Conservation (phyloP, 345 rosid genomes). For the Eucalyptus fibrosa region DNA sequence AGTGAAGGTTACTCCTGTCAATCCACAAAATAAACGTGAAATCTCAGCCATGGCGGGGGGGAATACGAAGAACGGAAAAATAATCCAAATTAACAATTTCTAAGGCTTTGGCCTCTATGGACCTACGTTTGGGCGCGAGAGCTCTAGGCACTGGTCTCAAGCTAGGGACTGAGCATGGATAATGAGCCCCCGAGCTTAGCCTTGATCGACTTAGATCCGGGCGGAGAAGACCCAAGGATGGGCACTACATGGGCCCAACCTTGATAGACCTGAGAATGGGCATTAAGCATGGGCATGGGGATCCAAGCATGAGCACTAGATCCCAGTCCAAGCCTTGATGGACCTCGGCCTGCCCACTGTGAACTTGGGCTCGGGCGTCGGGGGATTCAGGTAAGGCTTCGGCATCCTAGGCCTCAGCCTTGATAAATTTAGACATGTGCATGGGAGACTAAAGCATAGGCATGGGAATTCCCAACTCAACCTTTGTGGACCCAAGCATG, state of each 20-base stretch:
- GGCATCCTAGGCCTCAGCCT: no score
- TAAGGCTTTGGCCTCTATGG: neutral
- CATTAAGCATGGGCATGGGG: neutral
- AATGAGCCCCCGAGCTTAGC: neutral
- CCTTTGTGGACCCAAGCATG: rapidly evolving
- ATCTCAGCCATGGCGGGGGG: neutral
- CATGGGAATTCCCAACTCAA: no score
- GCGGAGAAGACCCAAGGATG: neutral
- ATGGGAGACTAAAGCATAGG: no score
- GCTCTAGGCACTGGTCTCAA: neutral
- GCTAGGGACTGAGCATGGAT: neutral
- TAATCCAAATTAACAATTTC: no score
- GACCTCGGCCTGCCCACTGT: rapidly evolving
- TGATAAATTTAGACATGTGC: no score
- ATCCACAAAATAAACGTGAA: neutral
- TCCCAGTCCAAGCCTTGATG: neutral
- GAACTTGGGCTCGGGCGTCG: rapidly evolving
- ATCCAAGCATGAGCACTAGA: neutral
- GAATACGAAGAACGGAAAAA: no score
- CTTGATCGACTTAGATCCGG: neutral
- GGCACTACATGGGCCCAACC: neutral
- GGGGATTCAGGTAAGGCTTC: neutral
- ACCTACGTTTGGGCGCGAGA: neutral
- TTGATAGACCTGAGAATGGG: no score
- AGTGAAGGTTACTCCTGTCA: neutral